These are phyloP conservation scores for Austroboletus festivus DNA, from an alignment of 768 basidiomycete genomes.

Conservation along the genomic window DNA sequence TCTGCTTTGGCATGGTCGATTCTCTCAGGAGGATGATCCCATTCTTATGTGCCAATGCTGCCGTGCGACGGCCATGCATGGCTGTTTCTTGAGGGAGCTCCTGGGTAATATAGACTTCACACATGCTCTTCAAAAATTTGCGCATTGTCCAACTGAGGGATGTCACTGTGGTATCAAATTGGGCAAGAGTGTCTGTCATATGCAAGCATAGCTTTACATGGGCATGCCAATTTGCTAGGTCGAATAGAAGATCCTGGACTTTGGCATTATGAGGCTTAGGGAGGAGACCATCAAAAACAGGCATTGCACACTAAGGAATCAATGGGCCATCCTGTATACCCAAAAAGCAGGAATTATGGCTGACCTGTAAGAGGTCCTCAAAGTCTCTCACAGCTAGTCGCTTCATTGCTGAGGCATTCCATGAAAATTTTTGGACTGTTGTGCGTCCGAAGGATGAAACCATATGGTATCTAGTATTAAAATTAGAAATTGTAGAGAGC, in stretches of 20 bases:
- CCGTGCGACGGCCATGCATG: not conserved
- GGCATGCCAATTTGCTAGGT: not conserved
- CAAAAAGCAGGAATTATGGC: not conserved
- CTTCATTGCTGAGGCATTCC: conserved; percentile 35
- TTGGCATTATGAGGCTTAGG: not conserved
- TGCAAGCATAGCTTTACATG: not conserved
- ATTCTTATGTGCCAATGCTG: not conserved
- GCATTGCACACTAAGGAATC: not conserved
- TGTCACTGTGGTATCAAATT: not conserved
- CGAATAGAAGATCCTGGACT: not conserved
- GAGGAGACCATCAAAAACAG: not conserved
- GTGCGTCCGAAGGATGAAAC: conserved; percentile 33
- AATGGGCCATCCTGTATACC: not conserved
- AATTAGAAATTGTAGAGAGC: not conserved
- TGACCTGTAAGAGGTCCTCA: conserved; percentile 37
- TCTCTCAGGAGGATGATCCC: not conserved
- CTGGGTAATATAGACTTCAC: not conserved
- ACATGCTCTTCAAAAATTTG: not conserved
- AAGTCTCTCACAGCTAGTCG: conserved; percentile 36
- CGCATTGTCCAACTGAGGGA: not conserved
- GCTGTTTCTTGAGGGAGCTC: not conserved
- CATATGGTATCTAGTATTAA: conserved; percentile 29
- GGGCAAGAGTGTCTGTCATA: not conserved
- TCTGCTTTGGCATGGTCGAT: not conserved
- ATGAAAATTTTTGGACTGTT: conserved; percentile 31